Conservation (phyloP, 345 rosid species). For the Citrus australasica region DNA sequence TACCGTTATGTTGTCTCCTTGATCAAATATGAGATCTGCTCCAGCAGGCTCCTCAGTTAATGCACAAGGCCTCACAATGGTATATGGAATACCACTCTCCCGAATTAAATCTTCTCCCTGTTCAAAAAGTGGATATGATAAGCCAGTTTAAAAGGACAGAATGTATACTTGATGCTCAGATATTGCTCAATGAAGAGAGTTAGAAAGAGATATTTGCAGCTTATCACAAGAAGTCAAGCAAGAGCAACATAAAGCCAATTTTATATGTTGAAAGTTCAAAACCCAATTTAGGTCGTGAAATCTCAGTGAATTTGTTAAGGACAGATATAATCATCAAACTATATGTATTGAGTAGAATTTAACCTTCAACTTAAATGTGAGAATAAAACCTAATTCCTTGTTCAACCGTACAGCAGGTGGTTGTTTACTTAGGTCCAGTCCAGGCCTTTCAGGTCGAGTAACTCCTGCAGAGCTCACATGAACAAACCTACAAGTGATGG, state of each 20-base stretch:
- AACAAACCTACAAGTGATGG: slow-evolving; percentile 59
- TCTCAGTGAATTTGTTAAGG: not conserved
- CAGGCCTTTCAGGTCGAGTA: slow-evolving; percentile 91
- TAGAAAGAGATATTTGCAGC: not conserved
- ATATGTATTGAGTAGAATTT: not conserved
- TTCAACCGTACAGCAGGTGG: slow-evolving; percentile 98
- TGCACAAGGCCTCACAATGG: slow-evolving; percentile 91
- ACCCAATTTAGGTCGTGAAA: not conserved
- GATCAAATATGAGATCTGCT: slow-evolving; percentile 87
- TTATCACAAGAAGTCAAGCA: not conserved
- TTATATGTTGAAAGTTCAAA: not conserved
- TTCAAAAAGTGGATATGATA: not conserved
- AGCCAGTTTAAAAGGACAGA: not conserved
- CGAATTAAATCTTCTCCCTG: slow-evolving; percentile 90
- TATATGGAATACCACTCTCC: slow-evolving; percentile 80
- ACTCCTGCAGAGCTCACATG: slow-evolving; percentile 96
- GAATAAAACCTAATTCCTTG: slow-evolving; percentile 86
- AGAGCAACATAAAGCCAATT: not conserved
- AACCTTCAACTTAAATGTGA: slow-evolving; percentile 91
- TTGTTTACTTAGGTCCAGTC: slow-evolving; percentile 86
- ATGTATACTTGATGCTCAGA: not conserved
- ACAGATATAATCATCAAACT: not conserved
- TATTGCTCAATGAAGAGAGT: not conserved
- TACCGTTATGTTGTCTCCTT: slow-evolving; percentile 93
- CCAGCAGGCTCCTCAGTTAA: slow-evolving; percentile 98